A percentile compares a stretch with the other conserved stretches of the same genome.
Evolutionary conservation across 305 asterid genomes (phyloP).

Genomic region (Fraxinus paxiana): DNA sequence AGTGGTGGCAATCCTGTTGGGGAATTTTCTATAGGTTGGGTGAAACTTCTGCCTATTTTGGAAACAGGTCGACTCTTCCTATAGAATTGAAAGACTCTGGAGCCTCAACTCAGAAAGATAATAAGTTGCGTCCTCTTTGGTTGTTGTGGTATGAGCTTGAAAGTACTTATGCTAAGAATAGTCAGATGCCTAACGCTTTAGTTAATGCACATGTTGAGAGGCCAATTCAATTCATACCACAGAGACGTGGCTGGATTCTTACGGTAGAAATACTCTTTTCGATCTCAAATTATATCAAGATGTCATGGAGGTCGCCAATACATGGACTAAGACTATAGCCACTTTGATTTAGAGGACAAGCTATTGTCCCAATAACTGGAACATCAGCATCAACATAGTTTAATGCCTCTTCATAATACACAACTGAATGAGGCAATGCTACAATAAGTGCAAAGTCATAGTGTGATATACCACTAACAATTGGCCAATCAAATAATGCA

Average conservation of each 20-base stretch:
- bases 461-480: too few species aligned
- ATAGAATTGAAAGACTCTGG: slow-evolving; percentile 36
- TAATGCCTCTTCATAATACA: too few species aligned
- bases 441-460: too few species aligned
- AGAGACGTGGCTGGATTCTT: slow-evolving; percentile 53
- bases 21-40: slow-evolving; percentile 34
- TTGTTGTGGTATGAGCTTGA: slow-evolving; percentile 90
- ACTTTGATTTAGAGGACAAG: too few species aligned
- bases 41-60: slow-evolving; percentile 38
- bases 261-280: slow-evolving; percentile 27
- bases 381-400: too few species aligned
- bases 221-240: slow-evolving; percentile 36
- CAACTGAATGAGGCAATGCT: too few species aligned
- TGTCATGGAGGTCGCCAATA: too few species aligned
- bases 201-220: slow-evolving; percentile 41
- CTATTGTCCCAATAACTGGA: too few species aligned
- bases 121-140: slow-evolving; percentile 64
- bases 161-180: slow-evolving; percentile 46
- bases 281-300: too few species aligned
- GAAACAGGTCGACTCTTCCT: slow-evolving; percentile 36
- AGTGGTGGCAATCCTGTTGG: slow-evolving; percentile 56
- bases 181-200: slow-evolving; percentile 29
- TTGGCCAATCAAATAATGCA: too few species aligned
- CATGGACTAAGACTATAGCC: too few species aligned
- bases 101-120: slow-evolving; percentile 37